These are phyloP conservation scores for Xylariaceae sp. DNA, from an alignment of 2,329 filamentous ascomycete genomes.

Conservation along the genomic window DNA sequence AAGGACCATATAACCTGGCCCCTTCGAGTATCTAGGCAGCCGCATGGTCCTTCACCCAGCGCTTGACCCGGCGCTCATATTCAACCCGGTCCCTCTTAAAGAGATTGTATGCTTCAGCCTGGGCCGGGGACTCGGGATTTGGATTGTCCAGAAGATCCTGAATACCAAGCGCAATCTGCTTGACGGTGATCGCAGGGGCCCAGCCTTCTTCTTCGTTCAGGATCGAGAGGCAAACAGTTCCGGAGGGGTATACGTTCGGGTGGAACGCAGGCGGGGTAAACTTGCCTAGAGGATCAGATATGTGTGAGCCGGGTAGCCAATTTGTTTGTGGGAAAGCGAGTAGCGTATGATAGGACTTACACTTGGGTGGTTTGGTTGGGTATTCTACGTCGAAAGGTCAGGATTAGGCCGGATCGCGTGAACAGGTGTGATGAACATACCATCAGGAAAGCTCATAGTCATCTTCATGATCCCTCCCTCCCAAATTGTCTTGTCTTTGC, in stretches of 20 bases:
- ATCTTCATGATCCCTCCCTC: conserved; percentile 97
- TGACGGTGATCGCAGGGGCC: conserved; percentile 98
- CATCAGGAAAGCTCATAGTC: conserved; percentile 87
- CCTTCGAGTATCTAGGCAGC: conserved; percentile 35
- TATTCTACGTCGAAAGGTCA: conserved; percentile 61
- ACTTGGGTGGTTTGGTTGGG: conserved; percentile 97
- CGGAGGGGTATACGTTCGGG: conserved; percentile 96
- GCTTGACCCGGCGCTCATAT: conserved; percentile 84
- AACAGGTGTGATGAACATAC: conserved; percentile 38
- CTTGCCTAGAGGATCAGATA: conserved; percentile 62
- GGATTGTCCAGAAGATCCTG: conserved; percentile 95
- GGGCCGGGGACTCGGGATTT: conserved; percentile 93
- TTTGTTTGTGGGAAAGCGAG: background rate
- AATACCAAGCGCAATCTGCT: conserved; percentile 93
- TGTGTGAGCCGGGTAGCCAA: conserved; percentile 5
- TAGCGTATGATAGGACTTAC: conserved; percentile 51
- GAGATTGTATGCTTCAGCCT: conserved; percentile 95
- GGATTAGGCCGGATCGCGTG: conserved; percentile 11
- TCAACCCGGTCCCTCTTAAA: conserved; percentile 85
- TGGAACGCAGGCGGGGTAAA: conserved; percentile 95
- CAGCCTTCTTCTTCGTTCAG: conserved; percentile 97
- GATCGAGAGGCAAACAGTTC: conserved; percentile 94
- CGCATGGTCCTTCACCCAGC: conserved; percentile 86
- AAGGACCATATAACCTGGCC: too few species aligned
- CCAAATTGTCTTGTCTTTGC: conserved; percentile 96